Evolutionary conservation across 2,329 filamentous ascomycete genomes (phyloP), one percentile per base, ranked within the genome.

Genomic region (Beauveria sp.): DNA sequence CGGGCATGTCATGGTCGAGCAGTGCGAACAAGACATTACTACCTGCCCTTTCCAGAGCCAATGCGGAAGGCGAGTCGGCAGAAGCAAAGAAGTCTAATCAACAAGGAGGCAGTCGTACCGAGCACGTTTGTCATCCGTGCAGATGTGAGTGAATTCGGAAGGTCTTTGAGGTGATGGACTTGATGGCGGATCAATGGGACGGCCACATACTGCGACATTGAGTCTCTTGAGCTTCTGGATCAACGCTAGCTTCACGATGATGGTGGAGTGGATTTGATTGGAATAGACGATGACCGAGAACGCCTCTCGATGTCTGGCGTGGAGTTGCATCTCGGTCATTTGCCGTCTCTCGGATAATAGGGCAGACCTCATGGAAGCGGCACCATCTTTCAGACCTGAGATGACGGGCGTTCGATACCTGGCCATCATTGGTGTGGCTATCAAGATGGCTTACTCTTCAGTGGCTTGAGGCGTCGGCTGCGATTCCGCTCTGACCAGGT

Each of bases 21-120:
- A 20, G 18, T 14, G 16, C 30, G 18, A 50, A 30, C 20, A 45
- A 60, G 20, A 28, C n/a, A 30, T 42, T 55, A 12, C 43, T 14
- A 49, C 50, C 42, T 60, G 58, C 58, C 58, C 7, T 55, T 60
- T 55, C 50, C 43, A 55, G 58, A 42, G 22, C 10, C 20, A 24
- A 55, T 54, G 34, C 49, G 43, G 43, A 55, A 24, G n/a, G 51
- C 28, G 24, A 28, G 43, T 34, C n/a, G 14, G 26, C 14, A 14
- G 1, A 9, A 46, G 18, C 40, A 38, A 16, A 52, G n/a, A 1
- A 30, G 3, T 5, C 16, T 5, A 49, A 47, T 46, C 20, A 40
- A 47, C 34, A 22, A 38, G 7, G 34, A 47, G 42, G 28, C 42
- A 26, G 34, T 50, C 26, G 28, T 30, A 22, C 14, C 45, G 54